Base-by-base conservation (phyloP, 2,329 filamentous ascomycete species). In the Teratosphaeria destructans region DNA sequence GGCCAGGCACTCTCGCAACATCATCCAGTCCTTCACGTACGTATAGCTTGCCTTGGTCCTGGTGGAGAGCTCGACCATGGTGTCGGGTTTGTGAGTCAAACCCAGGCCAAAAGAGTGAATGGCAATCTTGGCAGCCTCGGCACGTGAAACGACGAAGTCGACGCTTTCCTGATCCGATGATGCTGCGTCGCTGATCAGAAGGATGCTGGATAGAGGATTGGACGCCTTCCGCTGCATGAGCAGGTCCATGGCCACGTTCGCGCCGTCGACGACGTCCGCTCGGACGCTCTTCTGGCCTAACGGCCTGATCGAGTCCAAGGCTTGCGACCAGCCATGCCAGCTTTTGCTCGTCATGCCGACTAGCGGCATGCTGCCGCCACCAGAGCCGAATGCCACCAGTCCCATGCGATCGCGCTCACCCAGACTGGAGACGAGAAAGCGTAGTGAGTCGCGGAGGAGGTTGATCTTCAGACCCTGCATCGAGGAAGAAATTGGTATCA, bases 21-120 rank as follows among this genome's bases (percentile, higher is more conserved):
- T 99, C 93, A 97, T 97, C 94, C 94, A 99, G 74, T 99, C 94
- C 76, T 97, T 99, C 66, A 99, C 92, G 69, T 97, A 99, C 1
- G 91, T 95, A 71, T 97, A 99, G 1, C 91, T 95, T 4, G 92
- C 94, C 77, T 97, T 99, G 3, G 94, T 99, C 62, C 91, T 84
- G 6, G 89, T 94, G 0, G 94, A 97, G 12, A 99, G 79, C 75
- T 97, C 93, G 63, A 99, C 96, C 91, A 99, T 95, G 0, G 92
- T 96, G 71, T 99, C 94, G 5, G 94, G 94, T 76, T 97, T 97
- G 76, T 99, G 94, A 0, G 93, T 97, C 79, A 96, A 85, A 57
- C 94, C 94, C 19, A 99, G 82, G 37, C 94, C 94, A 68, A 99
- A 99, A 0, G 94, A 96, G 74, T 97, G 91, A 59, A 99, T 96